Conservation (phyloP, 1,284 basidiomycete species). For the Melampsora americana region DNA sequence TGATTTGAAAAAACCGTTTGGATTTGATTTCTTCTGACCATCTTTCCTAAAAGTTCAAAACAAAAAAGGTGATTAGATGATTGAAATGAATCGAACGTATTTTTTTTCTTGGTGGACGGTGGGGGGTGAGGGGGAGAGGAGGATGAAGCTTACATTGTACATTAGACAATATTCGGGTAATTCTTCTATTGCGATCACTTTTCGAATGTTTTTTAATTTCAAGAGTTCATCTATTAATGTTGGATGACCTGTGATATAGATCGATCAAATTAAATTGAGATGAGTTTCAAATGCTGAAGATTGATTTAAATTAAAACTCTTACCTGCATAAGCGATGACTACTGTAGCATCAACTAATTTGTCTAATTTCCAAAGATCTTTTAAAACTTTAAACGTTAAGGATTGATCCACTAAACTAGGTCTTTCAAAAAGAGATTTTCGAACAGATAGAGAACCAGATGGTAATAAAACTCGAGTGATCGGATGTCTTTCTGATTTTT, state of each 20-base stretch:
- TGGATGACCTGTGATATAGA: constrained; percentile 30
- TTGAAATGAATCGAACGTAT: too few relatives aligned
- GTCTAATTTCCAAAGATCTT: constrained; percentile 34
- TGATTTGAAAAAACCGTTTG: constrained; percentile 40
- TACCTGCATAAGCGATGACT: constrained; percentile 35
- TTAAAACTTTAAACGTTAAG: constrained; percentile 7
- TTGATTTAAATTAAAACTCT: neutral
- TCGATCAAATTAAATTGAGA: too few relatives aligned
- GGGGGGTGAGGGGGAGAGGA: too few relatives aligned
- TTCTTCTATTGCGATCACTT: constrained; percentile 45
- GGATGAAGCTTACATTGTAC: constrained; percentile 26
- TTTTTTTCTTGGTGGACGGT: too few relatives aligned
- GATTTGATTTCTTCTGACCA: constrained; percentile 25
- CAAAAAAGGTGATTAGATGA: neutral
- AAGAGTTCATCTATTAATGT: constrained; percentile 37
- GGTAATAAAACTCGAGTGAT: neutral
- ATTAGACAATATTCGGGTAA: constrained; percentile 40
- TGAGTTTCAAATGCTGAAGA: neutral
- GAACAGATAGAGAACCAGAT: neutral
- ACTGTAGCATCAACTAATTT: constrained; percentile 32
- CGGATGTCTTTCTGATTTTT: neutral
- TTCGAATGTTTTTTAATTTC: constrained; percentile 40
- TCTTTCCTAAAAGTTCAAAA: constrained; percentile 28
- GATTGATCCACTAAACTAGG: constrained; percentile 10
- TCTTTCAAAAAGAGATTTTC: constrained; percentile 30